Percentiles rank a stretch among this genome's conserved stretches.
Conservation (phyloP, 139 green algal species). For the Micractinium conductrix region DNA sequence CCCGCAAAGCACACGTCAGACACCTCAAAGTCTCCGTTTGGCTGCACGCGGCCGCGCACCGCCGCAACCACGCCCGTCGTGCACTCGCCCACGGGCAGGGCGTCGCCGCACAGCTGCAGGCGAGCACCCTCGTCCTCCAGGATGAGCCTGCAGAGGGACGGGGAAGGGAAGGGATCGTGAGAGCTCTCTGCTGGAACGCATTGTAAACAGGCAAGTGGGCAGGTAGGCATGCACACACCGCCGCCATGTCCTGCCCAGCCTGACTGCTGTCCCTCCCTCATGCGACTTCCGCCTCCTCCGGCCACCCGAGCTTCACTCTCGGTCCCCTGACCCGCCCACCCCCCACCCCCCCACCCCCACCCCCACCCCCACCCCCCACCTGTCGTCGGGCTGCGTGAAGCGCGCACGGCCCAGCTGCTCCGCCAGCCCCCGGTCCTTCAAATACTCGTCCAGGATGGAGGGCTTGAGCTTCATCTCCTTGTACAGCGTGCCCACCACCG, state of each 20-base stretch:
- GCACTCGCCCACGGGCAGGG: conserved; percentile 58
- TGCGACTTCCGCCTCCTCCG: too few species aligned
- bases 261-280: too few species aligned
- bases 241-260: too few species aligned
- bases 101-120: conserved; percentile 69
- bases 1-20: conserved; percentile 45
- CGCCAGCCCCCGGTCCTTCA: conserved; percentile 45
- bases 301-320: not conserved
- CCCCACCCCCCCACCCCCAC: too few species aligned
- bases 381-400: conserved; percentile 82
- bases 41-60: conserved; percentile 70
- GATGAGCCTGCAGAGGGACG: conserved; percentile 53
- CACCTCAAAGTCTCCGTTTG: conserved; percentile 81
- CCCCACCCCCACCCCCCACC: not conserved
- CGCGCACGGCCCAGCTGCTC: conserved; percentile 44
- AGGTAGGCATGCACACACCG: not conserved
- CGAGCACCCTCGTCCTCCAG: conserved; percentile 95
- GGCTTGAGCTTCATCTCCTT: conserved; percentile 98
- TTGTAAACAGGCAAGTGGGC: not conserved
- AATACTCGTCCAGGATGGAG: conserved; percentile 96
- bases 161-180: not conserved
- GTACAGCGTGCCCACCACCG: conserved; percentile 93
- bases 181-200: too few species aligned
- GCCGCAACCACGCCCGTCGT: conserved; percentile 90
- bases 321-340: not conserved